Conservation (phyloP, 2,329 filamentous ascomycete genomes). For the Bipolaris oryzae region DNA sequence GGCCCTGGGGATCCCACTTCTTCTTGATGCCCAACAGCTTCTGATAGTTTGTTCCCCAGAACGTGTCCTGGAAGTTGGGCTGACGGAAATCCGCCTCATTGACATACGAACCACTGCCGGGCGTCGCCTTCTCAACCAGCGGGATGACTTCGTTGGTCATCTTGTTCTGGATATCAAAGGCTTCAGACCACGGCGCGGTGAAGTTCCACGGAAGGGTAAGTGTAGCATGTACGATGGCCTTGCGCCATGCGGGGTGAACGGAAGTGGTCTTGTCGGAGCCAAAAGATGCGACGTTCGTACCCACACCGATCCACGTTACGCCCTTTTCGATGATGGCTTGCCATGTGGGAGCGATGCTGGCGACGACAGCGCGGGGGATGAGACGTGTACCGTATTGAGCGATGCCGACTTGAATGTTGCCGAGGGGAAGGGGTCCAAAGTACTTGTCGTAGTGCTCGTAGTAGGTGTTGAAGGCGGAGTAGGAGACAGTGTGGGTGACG, state of each 20-base stretch:
- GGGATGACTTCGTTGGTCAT: conserved; percentile 28
- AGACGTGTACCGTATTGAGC: conserved; percentile 25
- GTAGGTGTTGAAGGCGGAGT: conserved; percentile 23
- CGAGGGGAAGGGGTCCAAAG: conserved; percentile 28
- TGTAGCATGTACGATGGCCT: conserved; percentile 26
- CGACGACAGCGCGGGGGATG: conserved; percentile 23
- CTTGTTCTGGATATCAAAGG: conserved; percentile 19
- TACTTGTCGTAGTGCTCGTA: conserved; percentile 34
- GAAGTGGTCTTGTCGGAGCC: conserved; percentile 24
- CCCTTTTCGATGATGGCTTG: conserved; percentile 22
- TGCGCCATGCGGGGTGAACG: conserved; percentile 32
- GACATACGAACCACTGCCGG: conserved; percentile 29
- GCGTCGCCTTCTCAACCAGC: conserved; percentile 26
- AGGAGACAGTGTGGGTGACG: conserved; percentile 21
- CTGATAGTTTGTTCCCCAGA: conserved; percentile 34
- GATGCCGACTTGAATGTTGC: conserved; percentile 29
- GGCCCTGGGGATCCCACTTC: conserved; percentile 36
- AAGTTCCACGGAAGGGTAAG: conserved; percentile 29
- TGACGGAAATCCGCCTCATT: conserved; percentile 37
- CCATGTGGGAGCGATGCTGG: conserved; percentile 22
- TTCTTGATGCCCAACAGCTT: conserved; percentile 34
- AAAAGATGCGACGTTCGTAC: conserved; percentile 20
- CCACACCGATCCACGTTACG: conserved; percentile 28
- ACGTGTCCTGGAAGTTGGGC: conserved; percentile 28
- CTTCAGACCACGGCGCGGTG: conserved; percentile 26